Evolutionary conservation across 352 stramenopile species (phyloP), one percentile per base, ranked within the genome.

Genomic region (Phytophthora constricta): DNA sequence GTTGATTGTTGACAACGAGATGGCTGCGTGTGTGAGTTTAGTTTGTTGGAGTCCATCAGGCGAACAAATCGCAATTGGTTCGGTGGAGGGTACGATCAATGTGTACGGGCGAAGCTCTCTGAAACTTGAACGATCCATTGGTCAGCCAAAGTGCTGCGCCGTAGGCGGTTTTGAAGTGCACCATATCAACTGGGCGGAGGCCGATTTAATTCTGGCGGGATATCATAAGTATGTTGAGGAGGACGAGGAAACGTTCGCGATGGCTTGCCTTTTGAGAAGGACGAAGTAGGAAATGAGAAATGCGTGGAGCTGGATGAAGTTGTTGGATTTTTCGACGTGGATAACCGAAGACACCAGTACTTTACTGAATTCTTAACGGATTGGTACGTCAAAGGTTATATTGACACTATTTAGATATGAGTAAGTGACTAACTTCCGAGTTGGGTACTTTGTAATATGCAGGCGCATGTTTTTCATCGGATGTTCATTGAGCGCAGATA

Each of bases 381-480:
- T 27, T 93, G 85, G 80, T 85, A 74, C 26, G 57, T 50, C 51
- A 13, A 45, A 17, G 19, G n/a, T 4, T 43, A 7, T 19, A 13
- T 2, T 14, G 31, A 65, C n/a, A 7, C 27, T 77, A 19, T 19
- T 17, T 34, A 19, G 1, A 20, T 42, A 37, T 58, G 52, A 7
- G 2, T 3, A 39, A 19, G 13, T 50, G 41, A 45, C 43, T 27
- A 13, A 55, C 17, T 47, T 2, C 57, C 43, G 27, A 63, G 19
- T 47, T 55, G 14, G 31, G 41, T 62, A n/a, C 13, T 63, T n/a
- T 51, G 0, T 34, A 58, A 23, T 49, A 26, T 49, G 16, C 33
- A 87, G 79, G 84, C 79, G 85, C 14, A 93, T 93, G 82, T 93
- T 93, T 54, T 93, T 93, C 49, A 73, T 93, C 59, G 81, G 75